phyloP scores from a whole-genome alignment of 768 basidiomycete genomes.

The Lactifluus echinatus region DNA sequence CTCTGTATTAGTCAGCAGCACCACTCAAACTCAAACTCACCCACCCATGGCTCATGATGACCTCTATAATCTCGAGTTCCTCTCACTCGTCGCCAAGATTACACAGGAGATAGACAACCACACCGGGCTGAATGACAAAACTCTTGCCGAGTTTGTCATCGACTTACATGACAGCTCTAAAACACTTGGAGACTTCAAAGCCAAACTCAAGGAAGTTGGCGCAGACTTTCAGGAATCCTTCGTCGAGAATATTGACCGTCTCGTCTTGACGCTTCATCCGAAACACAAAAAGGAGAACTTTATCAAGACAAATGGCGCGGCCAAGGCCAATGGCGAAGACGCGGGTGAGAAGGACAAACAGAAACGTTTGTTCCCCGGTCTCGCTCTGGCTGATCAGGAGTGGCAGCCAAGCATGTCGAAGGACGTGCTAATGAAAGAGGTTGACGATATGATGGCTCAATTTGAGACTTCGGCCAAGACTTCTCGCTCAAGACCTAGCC shows the following conservation, averaged over 20 bases:
- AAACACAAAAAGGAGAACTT: slow-evolving; percentile 80
- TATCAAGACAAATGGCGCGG: slow-evolving; percentile 31
- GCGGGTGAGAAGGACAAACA: slow-evolving; percentile 64
- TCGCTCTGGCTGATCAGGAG: slow-evolving; percentile 73
- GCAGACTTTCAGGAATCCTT: slow-evolving; percentile 87
- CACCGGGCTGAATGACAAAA: slow-evolving; percentile 78
- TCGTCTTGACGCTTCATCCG: slow-evolving; percentile 91
- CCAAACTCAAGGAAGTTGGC: slow-evolving; percentile 63
- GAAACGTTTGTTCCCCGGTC: slow-evolving; percentile 83
- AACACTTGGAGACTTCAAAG: slow-evolving; percentile 72
- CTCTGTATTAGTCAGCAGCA: slow-evolving; percentile 14
- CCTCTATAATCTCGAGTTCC: slow-evolving; percentile 86
- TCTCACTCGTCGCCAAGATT: slow-evolving; percentile 87
- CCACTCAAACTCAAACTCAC: slow-evolving; percentile 4
- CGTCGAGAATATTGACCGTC: slow-evolving; percentile 86
- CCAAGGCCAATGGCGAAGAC: slow-evolving; percentile 28
- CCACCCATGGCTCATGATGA: slow-evolving; percentile 56
- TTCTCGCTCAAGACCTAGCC: slow-evolving; percentile 33
- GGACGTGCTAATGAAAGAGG: slow-evolving; percentile 79
- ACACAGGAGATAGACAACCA: slow-evolving; percentile 91
- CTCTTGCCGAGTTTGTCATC: slow-evolving; percentile 92
- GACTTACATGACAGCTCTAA: slow-evolving; percentile 78
- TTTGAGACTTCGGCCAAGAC: slow-evolving; percentile 64
- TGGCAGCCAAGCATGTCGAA: slow-evolving; percentile 51
- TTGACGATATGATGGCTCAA: slow-evolving; percentile 82